Percentiles rank a stretch among this genome's conserved stretches.
Conservation (phyloP, 768 basidiomycete genomes). For the Fistulinella prunicolor region DNA sequence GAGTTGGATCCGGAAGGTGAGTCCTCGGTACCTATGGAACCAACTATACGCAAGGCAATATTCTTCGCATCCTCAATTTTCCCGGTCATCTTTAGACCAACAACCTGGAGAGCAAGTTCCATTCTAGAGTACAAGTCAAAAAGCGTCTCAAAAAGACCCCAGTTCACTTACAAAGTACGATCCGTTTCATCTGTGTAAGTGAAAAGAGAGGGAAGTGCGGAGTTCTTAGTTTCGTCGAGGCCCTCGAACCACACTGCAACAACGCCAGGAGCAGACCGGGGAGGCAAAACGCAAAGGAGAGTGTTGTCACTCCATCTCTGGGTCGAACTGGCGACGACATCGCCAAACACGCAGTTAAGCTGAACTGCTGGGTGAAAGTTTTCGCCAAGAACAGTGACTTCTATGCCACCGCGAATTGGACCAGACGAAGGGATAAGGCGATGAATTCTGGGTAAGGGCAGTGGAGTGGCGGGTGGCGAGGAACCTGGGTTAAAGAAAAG, state of each 20-base stretch:
- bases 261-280: conserved; percentile 73
- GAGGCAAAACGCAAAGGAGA: conserved; percentile 87
- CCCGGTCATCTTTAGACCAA: conserved; percentile 95
- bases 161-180: conserved; percentile 67
- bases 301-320: conserved; percentile 93
- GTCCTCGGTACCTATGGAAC: conserved; percentile 57
- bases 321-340: conserved; percentile 74
- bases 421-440: conserved; percentile 81
- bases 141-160: conserved; percentile 3
- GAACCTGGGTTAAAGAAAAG: conserved; percentile 59
- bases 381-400: conserved; percentile 89
- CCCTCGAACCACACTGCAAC: conserved; percentile 91
- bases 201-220: conserved; percentile 61
- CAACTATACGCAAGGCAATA: conserved; percentile 90
- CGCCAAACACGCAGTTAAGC: conserved; percentile 83
- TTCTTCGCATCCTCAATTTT: conserved; percentile 92
- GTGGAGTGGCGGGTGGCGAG: conserved; percentile 43
- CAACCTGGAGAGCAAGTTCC: conserved; percentile 93
- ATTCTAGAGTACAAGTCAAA: conserved; percentile 51
- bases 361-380: conserved; percentile 79
- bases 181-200: conserved; percentile 92
- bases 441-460: conserved; percentile 72
- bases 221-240: conserved; percentile 57
- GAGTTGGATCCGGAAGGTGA: conserved; percentile 35
- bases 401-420: conserved; percentile 89